phyloP scores from a whole-genome alignment of 495 filamentous ascomycete species.

The Neurospora sp. region DNA sequence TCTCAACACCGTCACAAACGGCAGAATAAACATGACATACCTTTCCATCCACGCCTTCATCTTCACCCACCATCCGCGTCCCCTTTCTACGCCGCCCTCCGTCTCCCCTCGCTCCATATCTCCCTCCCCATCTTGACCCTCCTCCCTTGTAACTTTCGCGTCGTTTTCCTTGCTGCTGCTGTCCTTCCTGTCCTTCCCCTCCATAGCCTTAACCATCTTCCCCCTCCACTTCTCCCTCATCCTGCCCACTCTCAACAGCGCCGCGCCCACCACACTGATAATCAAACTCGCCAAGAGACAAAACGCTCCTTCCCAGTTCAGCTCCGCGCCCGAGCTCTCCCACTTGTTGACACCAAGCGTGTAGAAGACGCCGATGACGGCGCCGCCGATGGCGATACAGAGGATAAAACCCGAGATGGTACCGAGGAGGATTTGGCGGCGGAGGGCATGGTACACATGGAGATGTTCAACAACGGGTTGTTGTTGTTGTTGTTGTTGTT shows the following conservation, averaged over 20 bases:
- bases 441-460: background rate
- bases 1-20: slow-evolving; percentile 73
- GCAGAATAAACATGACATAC: slow-evolving; percentile 72
- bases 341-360: slow-evolving; percentile 55
- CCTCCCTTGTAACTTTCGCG: background rate
- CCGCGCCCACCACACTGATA: slow-evolving; percentile 69
- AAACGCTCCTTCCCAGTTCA: slow-evolving; percentile 73
- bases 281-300: slow-evolving; percentile 60
- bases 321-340: slow-evolving; percentile 42
- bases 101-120: slow-evolving; percentile 12
- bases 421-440: slow-evolving; percentile 29
- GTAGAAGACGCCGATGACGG: slow-evolving; percentile 75
- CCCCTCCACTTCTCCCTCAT: slow-evolving; percentile 77
- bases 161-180: slow-evolving; percentile 11
- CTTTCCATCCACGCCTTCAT: slow-evolving; percentile 60
- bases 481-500: no score
- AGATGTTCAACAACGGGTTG: background rate
- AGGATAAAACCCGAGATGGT: slow-evolving; percentile 51
- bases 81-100: background rate
- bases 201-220: slow-evolving; percentile 61
- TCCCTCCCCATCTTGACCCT: background rate
- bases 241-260: slow-evolving; percentile 71
- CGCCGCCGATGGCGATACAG: slow-evolving; percentile 58
- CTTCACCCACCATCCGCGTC: background rate
- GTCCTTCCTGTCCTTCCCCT: slow-evolving; percentile 33